Conservation (phyloP, 2,329 filamentous ascomycete species). For the Arthroderma sp. region DNA sequence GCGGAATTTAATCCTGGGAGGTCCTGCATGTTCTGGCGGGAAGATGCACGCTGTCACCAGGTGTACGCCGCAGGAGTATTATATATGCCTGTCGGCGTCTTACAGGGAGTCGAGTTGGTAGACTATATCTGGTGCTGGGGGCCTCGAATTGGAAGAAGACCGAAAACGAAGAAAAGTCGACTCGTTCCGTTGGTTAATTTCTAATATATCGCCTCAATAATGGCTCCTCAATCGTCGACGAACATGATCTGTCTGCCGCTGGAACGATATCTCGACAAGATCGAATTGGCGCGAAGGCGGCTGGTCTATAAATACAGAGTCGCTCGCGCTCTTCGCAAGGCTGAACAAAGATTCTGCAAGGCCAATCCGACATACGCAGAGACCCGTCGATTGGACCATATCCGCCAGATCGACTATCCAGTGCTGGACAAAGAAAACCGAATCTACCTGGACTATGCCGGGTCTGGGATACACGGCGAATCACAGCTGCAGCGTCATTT, state of each 20-base stretch:
- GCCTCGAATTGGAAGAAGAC: no score
- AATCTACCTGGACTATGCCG: conserved; percentile 12
- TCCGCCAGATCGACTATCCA: conserved; percentile 9
- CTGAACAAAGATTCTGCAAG: conserved; percentile 9
- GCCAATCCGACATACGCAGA: conserved; percentile 8
- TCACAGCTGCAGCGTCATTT: conserved; percentile 12
- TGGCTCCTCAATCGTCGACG: not conserved
- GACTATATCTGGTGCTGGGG: no score
- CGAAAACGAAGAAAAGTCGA: no score
- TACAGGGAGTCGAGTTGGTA: no score
- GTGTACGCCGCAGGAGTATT: not conserved
- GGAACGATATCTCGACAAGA: not conserved
- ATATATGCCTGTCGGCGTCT: not conserved
- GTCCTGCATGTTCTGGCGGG: no score
- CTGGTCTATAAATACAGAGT: not conserved
- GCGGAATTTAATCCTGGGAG: no score
- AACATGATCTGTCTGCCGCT: not conserved
- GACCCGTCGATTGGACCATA: conserved; percentile 8
- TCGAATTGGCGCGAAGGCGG: not conserved
- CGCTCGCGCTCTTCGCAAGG: not conserved
- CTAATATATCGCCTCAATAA: not conserved
- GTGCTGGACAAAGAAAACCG: conserved; percentile 8
- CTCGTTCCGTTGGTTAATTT: no score
- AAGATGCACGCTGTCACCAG: not conserved
- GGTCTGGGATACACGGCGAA: conserved; percentile 9